Base-by-base conservation (phyloP, 352 stramenopile genomes). In the Globisporangium mamillatum region DNA sequence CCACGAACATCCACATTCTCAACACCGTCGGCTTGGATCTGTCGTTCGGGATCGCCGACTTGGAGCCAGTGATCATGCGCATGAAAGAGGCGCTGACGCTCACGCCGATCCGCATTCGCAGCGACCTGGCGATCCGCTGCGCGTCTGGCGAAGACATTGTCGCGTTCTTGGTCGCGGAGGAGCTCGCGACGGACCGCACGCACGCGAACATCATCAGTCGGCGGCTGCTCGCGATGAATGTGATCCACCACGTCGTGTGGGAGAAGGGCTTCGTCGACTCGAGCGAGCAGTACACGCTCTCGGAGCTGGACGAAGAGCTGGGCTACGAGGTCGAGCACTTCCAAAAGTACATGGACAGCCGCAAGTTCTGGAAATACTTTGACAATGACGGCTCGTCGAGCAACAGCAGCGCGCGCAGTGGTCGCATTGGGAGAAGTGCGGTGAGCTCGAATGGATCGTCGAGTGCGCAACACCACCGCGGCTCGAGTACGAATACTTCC, bases 171-270 rank as follows among this genome's bases (percentile, higher is more conserved):
- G 74, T 92, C 20, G 70, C 62, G 0, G 70, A 92, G 48, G 73
- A 79, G 44, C 61, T 90, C n/a, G 82, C 80, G 0, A 69, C 64
- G 12, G 84, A 91, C 57, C 77, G 78, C 10, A 71, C 67, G n/a
- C 76, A 90, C 27, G 88, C 81, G 10, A 75, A 79, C 60, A 67
- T 75, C 1, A 82, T 94, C 44, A 75, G 82, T 55, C 76, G 80
- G 12, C 79, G 81, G 36, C 67, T 95, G 36, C 57, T 94, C n/a
- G 78, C 77, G 9, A 95, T 94, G 88, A 95, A 95, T 60, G 60
- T 93, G 32, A 73, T 95, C 41, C 88, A 95, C 69, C 88, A 95
- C 75, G 79, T 94, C 50, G 79, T 92, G 63, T 95, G 88, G 88
- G 81, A 91, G 57, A 88, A 89, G 34, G 86, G 92, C 65, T 95